Percentiles rank a stretch among this genome's conserved stretches.
Evolutionary conservation across 78 protist genomes (phyloP).

Genomic region (Dictyostelium capitatum): DNA sequence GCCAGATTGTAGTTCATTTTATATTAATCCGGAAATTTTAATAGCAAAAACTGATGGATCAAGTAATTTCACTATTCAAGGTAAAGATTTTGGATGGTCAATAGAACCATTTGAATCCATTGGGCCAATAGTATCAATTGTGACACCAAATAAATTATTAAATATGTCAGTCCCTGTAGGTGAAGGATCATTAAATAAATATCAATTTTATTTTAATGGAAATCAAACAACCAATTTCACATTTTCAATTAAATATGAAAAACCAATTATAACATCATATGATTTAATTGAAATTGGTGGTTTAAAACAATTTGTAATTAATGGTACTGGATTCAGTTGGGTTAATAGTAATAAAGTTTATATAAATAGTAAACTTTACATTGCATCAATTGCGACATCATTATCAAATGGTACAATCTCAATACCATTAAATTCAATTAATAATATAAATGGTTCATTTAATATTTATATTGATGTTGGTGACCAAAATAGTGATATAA

Average conservation of each 20-base stretch:
- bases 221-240: too few species aligned
- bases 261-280: not conserved
- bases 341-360: not conserved
- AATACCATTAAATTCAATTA: too few species aligned
- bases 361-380: not conserved
- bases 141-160: not conserved
- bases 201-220: too few species aligned
- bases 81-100: not conserved
- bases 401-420: too few species aligned
- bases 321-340: not conserved
- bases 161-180: not conserved
- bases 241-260: not conserved
- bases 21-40: too few species aligned
- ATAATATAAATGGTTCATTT: too few species aligned
- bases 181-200: not conserved
- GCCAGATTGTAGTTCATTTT: too few species aligned
- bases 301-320: not conserved
- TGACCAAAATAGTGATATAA: too few species aligned
- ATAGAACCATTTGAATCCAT: not conserved
- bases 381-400: too few species aligned
- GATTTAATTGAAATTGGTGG: too few species aligned
- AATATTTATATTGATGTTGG: too few species aligned
- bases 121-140: not conserved
- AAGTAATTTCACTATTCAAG: not conserved
- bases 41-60: not conserved